Percentiles rank a stretch among this genome's conserved stretches.
These are phyloP conservation scores for Colletotrichum endophyticum DNA, from an alignment of 2,329 filamentous ascomycete genomes.

Conservation along the genomic window DNA sequence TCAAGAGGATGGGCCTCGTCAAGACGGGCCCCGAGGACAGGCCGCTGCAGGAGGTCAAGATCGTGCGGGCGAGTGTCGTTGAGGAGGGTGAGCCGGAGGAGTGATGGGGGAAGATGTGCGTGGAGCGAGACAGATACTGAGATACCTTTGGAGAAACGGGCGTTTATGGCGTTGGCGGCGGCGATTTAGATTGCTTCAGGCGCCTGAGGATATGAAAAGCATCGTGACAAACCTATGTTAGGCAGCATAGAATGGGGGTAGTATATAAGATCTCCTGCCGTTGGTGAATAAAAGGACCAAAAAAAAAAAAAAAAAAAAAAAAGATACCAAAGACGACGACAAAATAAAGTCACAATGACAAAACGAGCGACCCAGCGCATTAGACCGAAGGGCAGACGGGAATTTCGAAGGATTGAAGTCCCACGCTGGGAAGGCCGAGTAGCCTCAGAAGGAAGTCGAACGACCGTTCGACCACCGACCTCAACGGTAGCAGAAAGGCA, in stretches of 20 bases:
- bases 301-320: background rate
- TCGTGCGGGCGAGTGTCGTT: slow-evolving; percentile 74
- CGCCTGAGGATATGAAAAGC: background rate
- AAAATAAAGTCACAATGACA: background rate
- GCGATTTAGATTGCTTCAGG: background rate
- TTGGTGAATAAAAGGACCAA: background rate
- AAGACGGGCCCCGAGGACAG: slow-evolving; percentile 83
- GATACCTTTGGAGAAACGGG: background rate
- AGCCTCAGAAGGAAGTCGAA: background rate
- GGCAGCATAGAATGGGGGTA: background rate
- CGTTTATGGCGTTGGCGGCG: background rate
- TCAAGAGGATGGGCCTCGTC: slow-evolving; percentile 87
- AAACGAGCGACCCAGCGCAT: background rate
- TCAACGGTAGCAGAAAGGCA: background rate
- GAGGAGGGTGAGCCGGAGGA: slow-evolving; percentile 54
- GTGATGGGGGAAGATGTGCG: background rate
- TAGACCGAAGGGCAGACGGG: background rate
- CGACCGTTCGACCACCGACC: background rate
- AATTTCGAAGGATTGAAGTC: background rate
- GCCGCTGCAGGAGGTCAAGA: slow-evolving; percentile 82
- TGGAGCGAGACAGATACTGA: background rate
- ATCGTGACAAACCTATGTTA: background rate
- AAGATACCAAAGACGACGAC: background rate
- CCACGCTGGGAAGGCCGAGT: background rate
- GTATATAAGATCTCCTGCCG: background rate